Base-by-base conservation (phyloP, 1,284 basidiomycete genomes). In the Sporisorium graminicola region DNA sequence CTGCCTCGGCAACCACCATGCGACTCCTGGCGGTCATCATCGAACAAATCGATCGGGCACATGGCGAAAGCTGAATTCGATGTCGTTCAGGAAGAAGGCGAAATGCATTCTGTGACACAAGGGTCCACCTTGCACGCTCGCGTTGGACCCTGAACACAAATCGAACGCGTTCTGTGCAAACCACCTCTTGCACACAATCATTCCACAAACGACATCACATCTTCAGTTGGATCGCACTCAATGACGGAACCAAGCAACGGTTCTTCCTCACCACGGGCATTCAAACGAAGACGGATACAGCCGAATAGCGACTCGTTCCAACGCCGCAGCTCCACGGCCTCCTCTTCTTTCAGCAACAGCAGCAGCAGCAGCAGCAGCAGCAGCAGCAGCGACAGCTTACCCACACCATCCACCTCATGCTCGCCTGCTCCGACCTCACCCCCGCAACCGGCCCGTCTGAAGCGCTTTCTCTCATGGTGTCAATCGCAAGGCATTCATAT, bases 381-480 rank as follows among this genome's bases (percentile, higher is more conserved):
- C 18, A 51, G 26, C 42, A 44, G 22, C 20, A 46, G 14, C 55
- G 26, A 43, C 20, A 27, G 18, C 33, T 67, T 60, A 3, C 43
- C 60, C 2, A 47, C n/a, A n/a, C n/a, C n/a, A n/a, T n/a, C 55
- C 10, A 57, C 64, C 24, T 73, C 70, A 1, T 31, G n/a, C n/a
- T 65, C 62, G 13, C 42, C 61, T 6, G 27, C 52, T 1, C 26
- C 55, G 8, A 44, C 35, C 24, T 16, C 37, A 5, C 14, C 44
- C 5, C 53, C 49, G 2, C 59, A 24, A 27, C 46, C 58, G 0
- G 14, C 35, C 6, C 26, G 42, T 3, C 51, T 74, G 12, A 10
- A 31, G 5, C 50, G 51, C 42, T 74, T 74, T 42, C 58, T 69
- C 31, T 16, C 24, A 26, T 75, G 73, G 73, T 63, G 66, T 29